Evolutionary conservation across 148 eudicot genomes (phyloP).

Genomic region (Rheum nobile): DNA sequence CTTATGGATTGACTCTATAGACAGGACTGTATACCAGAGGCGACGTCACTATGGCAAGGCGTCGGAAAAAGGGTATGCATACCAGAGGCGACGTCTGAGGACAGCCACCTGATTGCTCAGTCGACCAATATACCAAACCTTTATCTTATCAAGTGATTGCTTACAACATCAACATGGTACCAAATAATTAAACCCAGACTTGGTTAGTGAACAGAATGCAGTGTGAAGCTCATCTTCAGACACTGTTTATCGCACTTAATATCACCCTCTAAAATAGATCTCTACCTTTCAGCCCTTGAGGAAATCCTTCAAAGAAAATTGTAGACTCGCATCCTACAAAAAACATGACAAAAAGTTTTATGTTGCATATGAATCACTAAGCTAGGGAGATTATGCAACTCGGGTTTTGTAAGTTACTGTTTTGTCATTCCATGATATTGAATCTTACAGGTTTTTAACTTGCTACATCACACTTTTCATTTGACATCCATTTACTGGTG

Average conservation of each 20-base stretch:
- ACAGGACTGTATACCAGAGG: too few species aligned
- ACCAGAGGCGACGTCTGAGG: background rate
- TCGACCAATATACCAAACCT: background rate
- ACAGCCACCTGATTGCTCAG: background rate
- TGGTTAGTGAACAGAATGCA: background rate
- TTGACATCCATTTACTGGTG: too few species aligned
- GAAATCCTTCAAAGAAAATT: slow-evolving; percentile 57
- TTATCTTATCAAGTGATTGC: background rate
- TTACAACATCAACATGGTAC: background rate
- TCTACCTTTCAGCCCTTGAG: slow-evolving; percentile 31
- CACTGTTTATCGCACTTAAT: background rate
- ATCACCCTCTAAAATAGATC: background rate
- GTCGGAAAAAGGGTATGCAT: background rate
- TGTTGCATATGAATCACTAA: too few species aligned
- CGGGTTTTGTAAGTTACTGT: background rate
- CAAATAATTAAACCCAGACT: background rate
- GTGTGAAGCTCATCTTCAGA: background rate
- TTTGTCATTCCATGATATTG: background rate
- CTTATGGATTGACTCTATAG: too few species aligned
- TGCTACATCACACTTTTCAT: too few species aligned
- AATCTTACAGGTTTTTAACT: background rate
- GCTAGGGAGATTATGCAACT: too few species aligned
- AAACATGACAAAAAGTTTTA: background rate
- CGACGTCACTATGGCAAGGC: too few species aligned
- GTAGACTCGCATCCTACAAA: slow-evolving; percentile 38